Evolutionary conservation across 2,329 filamentous ascomycete genomes (phyloP), one percentile per base, ranked within the genome.

Genomic region (Chalaropsis ovoidea): DNA sequence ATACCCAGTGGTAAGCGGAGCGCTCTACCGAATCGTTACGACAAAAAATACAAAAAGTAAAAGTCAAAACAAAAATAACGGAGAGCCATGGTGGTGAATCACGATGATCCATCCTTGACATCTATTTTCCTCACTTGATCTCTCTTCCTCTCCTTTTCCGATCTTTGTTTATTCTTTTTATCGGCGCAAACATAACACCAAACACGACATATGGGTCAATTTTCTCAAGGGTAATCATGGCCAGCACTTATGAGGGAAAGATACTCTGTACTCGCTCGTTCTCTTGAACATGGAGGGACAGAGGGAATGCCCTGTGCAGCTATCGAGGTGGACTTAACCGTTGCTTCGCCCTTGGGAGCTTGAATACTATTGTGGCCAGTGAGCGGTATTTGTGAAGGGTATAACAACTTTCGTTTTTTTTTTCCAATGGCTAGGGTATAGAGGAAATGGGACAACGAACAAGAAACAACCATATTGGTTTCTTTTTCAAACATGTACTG

Each of bases 161-260:
- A n/a, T 60, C 27, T 35, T 62, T 47, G 47, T 68, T 62, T 65
- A 31, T 65, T 54, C 43, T n/a, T 31, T 27, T 65, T 42, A 62
- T 31, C 61, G n/a, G 35, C 68, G 58, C 47, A 61, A 65, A 64
- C 65, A 67, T 41, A 56, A n/a, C 35, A 52, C 45, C 45, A 47
- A 64, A 60, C 64, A 63, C 31, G 64, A 62, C 49, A 47, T 42
- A 72, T 71, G 69, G 69, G 69, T 69, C 70, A 68, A 68, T 69
- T 69, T 70, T 70, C 69, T 70, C 69, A 70, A 71, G 77, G 79
- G 63, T 67, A 31, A 77, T 80, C 77, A 78, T 84, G 84, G 81
- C 81, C 78, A 81, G 87, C 86, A 87, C 91, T 96, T 82, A 96
- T 88, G 92, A 96, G 91, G 93, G 93, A 97, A 97, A 97, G 93